phyloP scores from a whole-genome alignment of 495 filamentous ascomycete genomes.

The Clavariopsis aquatica region DNA sequence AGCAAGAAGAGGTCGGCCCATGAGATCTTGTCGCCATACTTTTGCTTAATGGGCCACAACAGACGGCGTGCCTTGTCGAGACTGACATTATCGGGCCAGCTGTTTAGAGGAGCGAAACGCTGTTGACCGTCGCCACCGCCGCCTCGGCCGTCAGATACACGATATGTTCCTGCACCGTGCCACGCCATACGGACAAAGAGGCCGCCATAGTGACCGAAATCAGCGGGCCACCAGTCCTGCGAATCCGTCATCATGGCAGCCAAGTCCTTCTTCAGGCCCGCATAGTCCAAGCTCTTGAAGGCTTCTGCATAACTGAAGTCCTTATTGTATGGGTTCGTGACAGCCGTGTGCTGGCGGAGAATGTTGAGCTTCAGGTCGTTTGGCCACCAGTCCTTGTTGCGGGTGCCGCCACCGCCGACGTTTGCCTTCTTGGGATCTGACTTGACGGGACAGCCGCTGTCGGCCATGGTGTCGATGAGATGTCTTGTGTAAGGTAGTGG shows the following conservation, averaged over 20 bases:
- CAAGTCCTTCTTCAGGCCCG: conserved; percentile 70
- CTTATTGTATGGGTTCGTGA: conserved; percentile 59
- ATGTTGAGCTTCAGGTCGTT: conserved; percentile 63
- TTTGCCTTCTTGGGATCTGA: neutral
- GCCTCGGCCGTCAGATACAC: conserved; percentile 69
- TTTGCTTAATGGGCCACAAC: conserved; percentile 78
- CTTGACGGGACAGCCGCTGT: conserved; percentile 2
- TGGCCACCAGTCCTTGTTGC: conserved; percentile 72
- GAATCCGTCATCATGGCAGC: conserved; percentile 69
- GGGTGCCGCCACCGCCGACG: conserved; percentile 61
- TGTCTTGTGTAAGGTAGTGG: neutral
- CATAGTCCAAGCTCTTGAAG: conserved; percentile 71
- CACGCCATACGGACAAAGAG: conserved; percentile 77
- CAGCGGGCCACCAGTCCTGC: conserved; percentile 74
- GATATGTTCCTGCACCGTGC: conserved; percentile 75
- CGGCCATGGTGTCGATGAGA: neutral
- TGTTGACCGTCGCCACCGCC: conserved; percentile 72
- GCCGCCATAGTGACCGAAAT: conserved; percentile 76
- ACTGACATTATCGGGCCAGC: conserved; percentile 75
- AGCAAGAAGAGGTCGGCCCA: conserved; percentile 72
- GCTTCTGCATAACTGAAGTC: conserved; percentile 69
- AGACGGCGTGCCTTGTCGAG: conserved; percentile 77
- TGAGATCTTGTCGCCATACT: conserved; percentile 78
- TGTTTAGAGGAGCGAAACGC: conserved; percentile 75
- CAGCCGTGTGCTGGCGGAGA: conserved; percentile 66